Conservation (phyloP, 768 basidiomycete species). For the Tricholoma furcatifolium region DNA sequence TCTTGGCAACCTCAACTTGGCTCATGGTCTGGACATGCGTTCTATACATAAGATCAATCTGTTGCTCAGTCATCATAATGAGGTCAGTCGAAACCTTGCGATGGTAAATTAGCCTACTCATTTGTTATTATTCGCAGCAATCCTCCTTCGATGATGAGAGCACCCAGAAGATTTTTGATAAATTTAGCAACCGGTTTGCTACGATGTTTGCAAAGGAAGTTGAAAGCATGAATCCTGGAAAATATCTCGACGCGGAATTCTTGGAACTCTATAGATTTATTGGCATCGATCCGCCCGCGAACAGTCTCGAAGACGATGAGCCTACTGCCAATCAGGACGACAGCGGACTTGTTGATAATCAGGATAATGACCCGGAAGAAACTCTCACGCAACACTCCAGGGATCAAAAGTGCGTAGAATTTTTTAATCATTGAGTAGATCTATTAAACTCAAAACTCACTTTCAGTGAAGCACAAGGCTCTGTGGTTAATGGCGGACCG, state of each 20-base stretch:
- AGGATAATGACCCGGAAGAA: neutral
- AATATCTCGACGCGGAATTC: slow-evolving; percentile 41
- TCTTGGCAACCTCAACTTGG: slow-evolving; percentile 58
- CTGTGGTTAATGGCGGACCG: slow-evolving; percentile 8
- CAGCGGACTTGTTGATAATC: too few relatives aligned
- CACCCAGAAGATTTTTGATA: slow-evolving; percentile 51
- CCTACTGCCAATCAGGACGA: too few relatives aligned
- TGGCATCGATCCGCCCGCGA: slow-evolving; percentile 35
- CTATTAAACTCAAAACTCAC: slow-evolving; percentile 13
- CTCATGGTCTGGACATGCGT: slow-evolving; percentile 32
- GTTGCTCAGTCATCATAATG: slow-evolving; percentile 48
- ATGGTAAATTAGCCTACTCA: neutral
- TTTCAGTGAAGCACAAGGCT: slow-evolving; percentile 12
- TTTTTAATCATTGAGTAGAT: neutral
- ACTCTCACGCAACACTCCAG: slow-evolving; percentile 1
- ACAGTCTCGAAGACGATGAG: slow-evolving; percentile 9
- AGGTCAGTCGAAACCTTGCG: slow-evolving; percentile 31
- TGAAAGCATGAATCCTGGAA: slow-evolving; percentile 32
- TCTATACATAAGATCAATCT: slow-evolving; percentile 47
- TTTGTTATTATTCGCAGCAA: slow-evolving; percentile 36
- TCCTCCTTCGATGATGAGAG: slow-evolving; percentile 55
- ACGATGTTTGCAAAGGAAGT: slow-evolving; percentile 44
- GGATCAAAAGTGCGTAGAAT: slow-evolving; percentile 15
- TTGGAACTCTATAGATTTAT: slow-evolving; percentile 40
- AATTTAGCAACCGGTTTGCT: slow-evolving; percentile 47